phyloP scores from a whole-genome alignment of 225 moss, liverwort and hornwort genomes.

The Polytrichum formosum region DNA sequence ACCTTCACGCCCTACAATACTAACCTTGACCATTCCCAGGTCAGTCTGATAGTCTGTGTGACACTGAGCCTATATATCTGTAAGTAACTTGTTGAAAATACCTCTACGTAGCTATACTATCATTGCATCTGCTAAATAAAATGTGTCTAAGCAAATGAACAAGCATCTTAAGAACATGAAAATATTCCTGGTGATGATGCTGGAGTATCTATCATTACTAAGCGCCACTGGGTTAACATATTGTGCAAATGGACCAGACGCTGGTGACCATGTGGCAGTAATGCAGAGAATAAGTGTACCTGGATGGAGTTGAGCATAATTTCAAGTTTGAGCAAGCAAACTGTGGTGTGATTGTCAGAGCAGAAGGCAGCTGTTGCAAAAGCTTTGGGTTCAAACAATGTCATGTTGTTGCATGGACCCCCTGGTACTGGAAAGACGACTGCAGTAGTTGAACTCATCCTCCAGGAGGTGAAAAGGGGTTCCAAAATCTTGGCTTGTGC shows the following conservation, averaged over 20 bases:
- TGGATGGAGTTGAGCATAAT: conserved; percentile 40
- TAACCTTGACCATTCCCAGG: conserved; percentile 86
- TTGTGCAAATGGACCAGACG: conserved; percentile 58
- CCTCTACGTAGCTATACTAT: no score
- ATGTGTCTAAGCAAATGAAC: not conserved
- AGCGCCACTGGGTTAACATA: conserved; percentile 30
- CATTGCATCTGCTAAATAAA: not conserved
- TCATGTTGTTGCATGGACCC: conserved; percentile 94
- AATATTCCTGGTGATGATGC: not conserved
- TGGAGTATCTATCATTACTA: not conserved
- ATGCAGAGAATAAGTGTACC: conserved; percentile 48
- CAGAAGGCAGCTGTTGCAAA: conserved; percentile 85
- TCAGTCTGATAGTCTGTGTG: conserved; percentile 14
- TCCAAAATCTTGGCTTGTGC: conserved; percentile 94
- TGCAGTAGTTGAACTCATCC: conserved; percentile 84
- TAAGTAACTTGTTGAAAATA: no score
- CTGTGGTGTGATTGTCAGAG: conserved; percentile 77
- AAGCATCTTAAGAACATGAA: not conserved
- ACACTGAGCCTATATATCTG: no score
- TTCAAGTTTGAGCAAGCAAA: conserved; percentile 61
- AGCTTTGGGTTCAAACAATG: conserved; percentile 79
- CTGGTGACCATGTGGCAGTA: conserved; percentile 52
- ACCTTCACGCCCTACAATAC: conserved; percentile 73
- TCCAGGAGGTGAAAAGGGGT: conserved; percentile 95
- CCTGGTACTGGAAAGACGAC: conserved; percentile 99